Conservation (phyloP, 2,329 filamentous ascomycete genomes). For the Trichoderma pleuroti region DNA sequence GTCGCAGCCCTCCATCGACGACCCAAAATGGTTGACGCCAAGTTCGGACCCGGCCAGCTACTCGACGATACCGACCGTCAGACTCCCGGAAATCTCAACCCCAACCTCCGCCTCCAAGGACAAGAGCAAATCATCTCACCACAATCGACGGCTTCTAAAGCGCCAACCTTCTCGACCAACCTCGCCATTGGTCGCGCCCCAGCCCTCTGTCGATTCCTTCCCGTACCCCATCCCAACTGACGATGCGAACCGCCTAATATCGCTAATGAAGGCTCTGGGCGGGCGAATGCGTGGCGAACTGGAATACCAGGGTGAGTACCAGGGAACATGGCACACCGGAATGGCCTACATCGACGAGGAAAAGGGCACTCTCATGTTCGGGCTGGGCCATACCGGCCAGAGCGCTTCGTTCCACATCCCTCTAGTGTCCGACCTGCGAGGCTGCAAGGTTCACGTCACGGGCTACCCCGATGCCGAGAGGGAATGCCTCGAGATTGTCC, state of each 20-base stretch:
- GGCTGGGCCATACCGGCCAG: slow-evolving; percentile 56
- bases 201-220: slow-evolving; percentile 58
- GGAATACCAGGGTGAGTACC: slow-evolving; percentile 63
- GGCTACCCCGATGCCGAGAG: slow-evolving; percentile 42
- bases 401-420: slow-evolving; percentile 61
- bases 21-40: slow-evolving; percentile 41
- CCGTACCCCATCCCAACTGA: slow-evolving; percentile 58
- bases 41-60: slow-evolving; percentile 43
- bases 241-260: slow-evolving; percentile 68
- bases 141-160: slow-evolving; percentile 53
- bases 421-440: slow-evolving; percentile 69
- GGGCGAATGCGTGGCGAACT: slow-evolving; percentile 77
- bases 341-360: slow-evolving; percentile 76
- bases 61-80: slow-evolving; percentile 36
- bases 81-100: slow-evolving; percentile 34
- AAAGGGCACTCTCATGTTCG: slow-evolving; percentile 67
- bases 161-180: slow-evolving; percentile 54
- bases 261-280: slow-evolving; percentile 73
- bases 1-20: slow-evolving; percentile 49
- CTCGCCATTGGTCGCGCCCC: slow-evolving; percentile 52
- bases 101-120: slow-evolving; percentile 28
- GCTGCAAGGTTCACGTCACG: slow-evolving; percentile 64
- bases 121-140: slow-evolving; percentile 43
- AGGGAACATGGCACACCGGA: slow-evolving; percentile 64
- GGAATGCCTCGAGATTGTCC: slow-evolving; percentile 52